These are phyloP conservation scores for Elsinoe necatrix DNA, from an alignment of 2,329 filamentous ascomycete species.

Conservation along the genomic window DNA sequence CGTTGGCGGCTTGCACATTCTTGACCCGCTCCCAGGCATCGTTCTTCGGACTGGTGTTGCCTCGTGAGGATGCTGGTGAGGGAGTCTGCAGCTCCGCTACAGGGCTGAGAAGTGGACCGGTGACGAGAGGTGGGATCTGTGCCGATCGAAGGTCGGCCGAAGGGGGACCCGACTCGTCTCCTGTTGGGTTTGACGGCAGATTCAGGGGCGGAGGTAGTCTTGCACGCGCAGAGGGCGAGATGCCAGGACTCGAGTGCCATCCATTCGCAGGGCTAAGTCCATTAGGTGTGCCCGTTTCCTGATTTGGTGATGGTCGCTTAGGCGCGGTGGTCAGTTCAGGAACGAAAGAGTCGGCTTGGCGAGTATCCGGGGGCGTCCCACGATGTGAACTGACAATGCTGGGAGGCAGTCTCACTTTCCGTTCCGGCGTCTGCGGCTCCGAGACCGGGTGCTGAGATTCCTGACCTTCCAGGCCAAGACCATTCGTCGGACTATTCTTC, in stretches of 20 bases:
- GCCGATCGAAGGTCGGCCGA: constrained; percentile 2
- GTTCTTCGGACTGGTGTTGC: constrained; percentile 34
- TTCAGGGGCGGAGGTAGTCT: constrained; percentile 47
- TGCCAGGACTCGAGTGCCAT: constrained; percentile 3
- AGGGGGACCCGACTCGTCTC: not conserved
- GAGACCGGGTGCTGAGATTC: not conserved
- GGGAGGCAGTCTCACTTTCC: not conserved
- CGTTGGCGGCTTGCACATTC: constrained; percentile 25
- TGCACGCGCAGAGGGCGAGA: constrained; percentile 25
- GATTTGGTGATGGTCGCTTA: not conserved
- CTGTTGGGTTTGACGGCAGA: constrained; percentile 35
- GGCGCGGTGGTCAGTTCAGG: not conserved
- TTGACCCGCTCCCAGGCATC: constrained; percentile 14
- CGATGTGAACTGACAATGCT: not conserved
- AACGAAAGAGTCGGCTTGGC: not conserved
- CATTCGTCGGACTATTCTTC: not conserved
- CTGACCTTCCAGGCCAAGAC: not conserved
- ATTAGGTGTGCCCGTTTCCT: not conserved
- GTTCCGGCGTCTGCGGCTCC: constrained; percentile 14
- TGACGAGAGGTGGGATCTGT: constrained; percentile 17
- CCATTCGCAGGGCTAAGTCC: not conserved
- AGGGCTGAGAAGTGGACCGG: constrained; percentile 52
- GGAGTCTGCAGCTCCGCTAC: constrained; percentile 66
- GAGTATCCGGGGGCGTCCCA: not conserved
- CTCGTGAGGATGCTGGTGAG: constrained; percentile 55